Evolutionary conservation across 257 asterid genomes (phyloP), one percentile per base, ranked within the genome.

Genomic region (Paraleonurus japonicus): DNA sequence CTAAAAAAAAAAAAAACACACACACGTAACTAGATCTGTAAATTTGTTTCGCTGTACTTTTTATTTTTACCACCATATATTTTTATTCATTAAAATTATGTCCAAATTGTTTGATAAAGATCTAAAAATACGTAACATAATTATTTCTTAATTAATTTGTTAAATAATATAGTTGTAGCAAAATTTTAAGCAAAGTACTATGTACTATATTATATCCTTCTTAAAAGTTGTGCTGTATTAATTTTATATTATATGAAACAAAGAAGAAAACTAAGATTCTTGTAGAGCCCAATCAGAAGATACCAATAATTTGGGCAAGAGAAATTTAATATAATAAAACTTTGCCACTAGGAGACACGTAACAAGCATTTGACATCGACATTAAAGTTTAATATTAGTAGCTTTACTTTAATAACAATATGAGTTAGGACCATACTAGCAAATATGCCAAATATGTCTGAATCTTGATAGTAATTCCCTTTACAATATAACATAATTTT

Each of bases 221-320:
- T 73, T 24, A 53, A 73, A 64, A 37, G 60, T 53, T 24, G 72
- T 35, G 67, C 72, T 23, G 0, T 28, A 28, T 19, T 19, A 27
- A 41, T 74, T 20, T 54, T 24, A 10, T 26, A 53, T 53, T 51
- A 17, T 3, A 17, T 28, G 60, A 20, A 26, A 41, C 17, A 35
- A 64, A 54, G 16, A 37, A 54, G 28, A 45, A 43, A 58, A 20
- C 50, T 43, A 20, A 50, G 79, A 75, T 75, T 75, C 79, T 69
- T 17, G 65, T 69, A 48, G 69, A 59, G 65, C 79, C 79, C 79
- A 61, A 61, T 61, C 15, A 67, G 48, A 73, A 64, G 77, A 73
- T 73, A 53, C 77, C 71, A 73, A 73, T 64, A 15, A 73, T 64
- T 73, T 73, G 58, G 28, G 72, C 27, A 37, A 50, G 53, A 24